Conservation (phyloP, 1,284 basidiomycete genomes). For the Cutaneotrichosporon sp. region DNA sequence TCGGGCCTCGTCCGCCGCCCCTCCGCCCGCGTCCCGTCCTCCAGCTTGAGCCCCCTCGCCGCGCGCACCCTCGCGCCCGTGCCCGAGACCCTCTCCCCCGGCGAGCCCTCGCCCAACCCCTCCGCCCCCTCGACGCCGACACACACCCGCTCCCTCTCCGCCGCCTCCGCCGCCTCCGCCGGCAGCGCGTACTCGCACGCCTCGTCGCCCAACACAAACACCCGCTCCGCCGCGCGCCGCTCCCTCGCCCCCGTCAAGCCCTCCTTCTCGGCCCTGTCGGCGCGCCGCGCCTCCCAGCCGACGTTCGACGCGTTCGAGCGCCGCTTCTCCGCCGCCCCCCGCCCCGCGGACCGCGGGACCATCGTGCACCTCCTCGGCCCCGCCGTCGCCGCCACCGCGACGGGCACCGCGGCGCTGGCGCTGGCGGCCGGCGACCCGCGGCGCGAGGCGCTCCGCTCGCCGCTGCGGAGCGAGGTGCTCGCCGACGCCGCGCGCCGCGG, state of each 20-base stretch:
- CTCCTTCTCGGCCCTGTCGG: conserved; percentile 38
- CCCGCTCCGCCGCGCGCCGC: not conserved
- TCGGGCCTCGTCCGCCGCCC: conserved; percentile 18
- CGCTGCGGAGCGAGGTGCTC: conserved; percentile 10
- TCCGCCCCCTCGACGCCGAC: not conserved
- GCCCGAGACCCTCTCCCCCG: not conserved
- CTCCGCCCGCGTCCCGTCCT: conserved; percentile 6
- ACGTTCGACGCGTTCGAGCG: conserved; percentile 34
- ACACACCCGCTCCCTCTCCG: not conserved
- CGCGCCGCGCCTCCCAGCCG: conserved; percentile 37
- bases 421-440: conserved; percentile 4
- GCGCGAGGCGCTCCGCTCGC: conserved; percentile 13
- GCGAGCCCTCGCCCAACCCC: too few relatives aligned
- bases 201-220: not conserved
- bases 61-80: not conserved
- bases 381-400: conserved; percentile 31
- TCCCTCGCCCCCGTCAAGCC: conserved; percentile 24
- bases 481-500: conserved; percentile 22
- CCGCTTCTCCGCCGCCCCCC: conserved; percentile 39
- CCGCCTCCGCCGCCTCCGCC: not conserved
- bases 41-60: not conserved
- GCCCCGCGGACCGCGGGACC: conserved; percentile 27
- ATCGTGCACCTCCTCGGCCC: conserved; percentile 44
- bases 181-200: not conserved
- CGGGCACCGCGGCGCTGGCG: conserved; percentile 10